phyloP scores from a whole-genome alignment of 306 rosid genomes.

The Lithocarpus polystachyus region DNA sequence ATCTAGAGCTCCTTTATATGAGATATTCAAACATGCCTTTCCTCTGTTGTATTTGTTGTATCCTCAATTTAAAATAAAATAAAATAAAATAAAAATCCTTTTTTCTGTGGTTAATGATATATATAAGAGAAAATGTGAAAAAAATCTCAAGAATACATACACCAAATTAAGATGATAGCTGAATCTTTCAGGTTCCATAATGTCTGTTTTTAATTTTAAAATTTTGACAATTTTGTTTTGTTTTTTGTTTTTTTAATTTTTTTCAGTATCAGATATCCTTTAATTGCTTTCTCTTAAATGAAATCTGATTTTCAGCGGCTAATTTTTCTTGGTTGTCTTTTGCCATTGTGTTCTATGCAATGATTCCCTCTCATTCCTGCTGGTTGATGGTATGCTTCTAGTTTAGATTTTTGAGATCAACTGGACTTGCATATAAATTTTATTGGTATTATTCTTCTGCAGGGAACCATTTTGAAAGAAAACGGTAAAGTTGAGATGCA shows the following conservation, averaged over 20 bases:
- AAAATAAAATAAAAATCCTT: too few species aligned
- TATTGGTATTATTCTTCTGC: conserved; percentile 21
- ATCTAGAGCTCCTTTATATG: too few species aligned
- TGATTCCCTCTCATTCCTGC: neutral
- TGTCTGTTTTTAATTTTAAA: neutral
- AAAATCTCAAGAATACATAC: neutral
- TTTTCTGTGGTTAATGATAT: too few species aligned
- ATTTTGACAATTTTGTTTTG: neutral
- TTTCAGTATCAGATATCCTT: neutral
- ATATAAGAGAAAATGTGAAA: too few species aligned
- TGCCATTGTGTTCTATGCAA: neutral
- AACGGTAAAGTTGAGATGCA: conserved; percentile 76
- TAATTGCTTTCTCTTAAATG: neutral
- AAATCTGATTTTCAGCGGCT: neutral
- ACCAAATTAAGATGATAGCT: neutral
- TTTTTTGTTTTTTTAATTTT: neutral
- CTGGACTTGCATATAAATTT: conserved; percentile 9
- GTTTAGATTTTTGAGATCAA: neutral
- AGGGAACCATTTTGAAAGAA: conserved; percentile 87
- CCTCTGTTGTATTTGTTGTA: too few species aligned
- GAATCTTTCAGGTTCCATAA: neutral
- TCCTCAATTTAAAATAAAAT: too few species aligned
- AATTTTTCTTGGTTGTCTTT: neutral
- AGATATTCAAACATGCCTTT: too few species aligned
- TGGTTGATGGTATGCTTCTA: conserved; percentile 1